A percentile compares a stretch with the other conserved stretches of the same genome.
Evolutionary conservation across 371 early-diverging fungal species (phyloP).

Genomic region (Mucor irregularis): DNA sequence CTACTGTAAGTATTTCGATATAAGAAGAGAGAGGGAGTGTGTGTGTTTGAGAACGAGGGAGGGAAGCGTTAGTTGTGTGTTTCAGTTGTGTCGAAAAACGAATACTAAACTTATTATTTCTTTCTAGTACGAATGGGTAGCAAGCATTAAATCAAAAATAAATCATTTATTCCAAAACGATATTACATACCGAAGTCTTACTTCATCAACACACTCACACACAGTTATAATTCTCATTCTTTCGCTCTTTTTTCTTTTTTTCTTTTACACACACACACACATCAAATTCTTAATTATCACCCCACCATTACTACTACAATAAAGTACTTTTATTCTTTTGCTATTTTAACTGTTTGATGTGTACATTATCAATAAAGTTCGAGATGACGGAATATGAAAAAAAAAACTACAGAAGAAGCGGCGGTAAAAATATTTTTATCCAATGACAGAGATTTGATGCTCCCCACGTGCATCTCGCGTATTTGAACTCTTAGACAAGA

Average conservation of each 20-base stretch:
- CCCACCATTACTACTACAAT: not conserved
- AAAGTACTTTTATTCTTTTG: not conserved
- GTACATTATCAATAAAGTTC: not conserved
- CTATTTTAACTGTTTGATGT: no score
- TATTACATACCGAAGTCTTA: not conserved
- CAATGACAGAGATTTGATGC: not conserved
- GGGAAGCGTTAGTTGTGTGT: no score
- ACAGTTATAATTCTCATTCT: not conserved
- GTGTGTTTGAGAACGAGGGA: no score
- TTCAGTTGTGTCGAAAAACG: no score
- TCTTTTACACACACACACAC: not conserved
- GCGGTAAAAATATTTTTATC: not conserved
- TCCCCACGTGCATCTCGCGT: conserved; percentile 23
- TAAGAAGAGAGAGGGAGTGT: no score
- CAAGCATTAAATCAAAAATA: conserved; percentile 15
- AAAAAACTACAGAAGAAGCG: no score
- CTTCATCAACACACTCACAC: not conserved
- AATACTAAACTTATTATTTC: not conserved
- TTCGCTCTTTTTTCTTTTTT: not conserved
- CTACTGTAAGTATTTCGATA: conserved; percentile 65
- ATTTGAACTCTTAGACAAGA: conserved; percentile 70
- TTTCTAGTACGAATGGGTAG: conserved; percentile 24
- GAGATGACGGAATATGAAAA: not conserved
- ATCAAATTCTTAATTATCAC: not conserved
- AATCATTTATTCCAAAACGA: not conserved